These are phyloP conservation scores for Globisporangium cylindrosporum DNA, from an alignment of 352 stramenopile species.

Conservation along the genomic window DNA sequence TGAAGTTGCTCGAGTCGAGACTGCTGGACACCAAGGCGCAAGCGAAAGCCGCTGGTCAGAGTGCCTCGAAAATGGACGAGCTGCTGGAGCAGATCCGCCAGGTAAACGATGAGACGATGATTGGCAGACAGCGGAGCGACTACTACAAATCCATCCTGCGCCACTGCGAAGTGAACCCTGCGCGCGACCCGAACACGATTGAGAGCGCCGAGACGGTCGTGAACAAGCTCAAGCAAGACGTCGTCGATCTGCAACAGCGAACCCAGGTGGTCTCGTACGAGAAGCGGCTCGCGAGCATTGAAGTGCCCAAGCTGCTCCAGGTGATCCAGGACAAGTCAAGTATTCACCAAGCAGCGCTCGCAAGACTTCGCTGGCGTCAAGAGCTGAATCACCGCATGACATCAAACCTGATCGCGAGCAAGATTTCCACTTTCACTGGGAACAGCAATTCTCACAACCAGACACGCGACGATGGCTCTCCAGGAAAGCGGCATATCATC, in stretches of 20 bases:
- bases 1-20: slow-evolving; percentile 54
- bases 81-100: slow-evolving; percentile 63
- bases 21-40: slow-evolving; percentile 53
- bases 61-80: slow-evolving; percentile 50
- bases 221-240: slow-evolving; percentile 59
- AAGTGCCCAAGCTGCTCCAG: slow-evolving; percentile 63
- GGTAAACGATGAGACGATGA: slow-evolving; percentile 53
- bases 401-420: slow-evolving; percentile 10
- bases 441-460: not conserved
- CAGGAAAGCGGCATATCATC: slow-evolving; percentile 2
- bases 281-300: slow-evolving; percentile 47
- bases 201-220: slow-evolving; percentile 62
- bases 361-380: slow-evolving; percentile 61
- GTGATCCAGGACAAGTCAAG: slow-evolving; percentile 64
- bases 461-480: not conserved
- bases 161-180: slow-evolving; percentile 75
- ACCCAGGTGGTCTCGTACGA: slow-evolving; percentile 72
- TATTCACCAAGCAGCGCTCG: slow-evolving; percentile 64
- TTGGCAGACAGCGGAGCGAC: slow-evolving; percentile 65
- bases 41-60: slow-evolving; percentile 40
- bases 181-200: slow-evolving; percentile 76
- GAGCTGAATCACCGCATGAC: slow-evolving; percentile 57
- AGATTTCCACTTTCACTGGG: slow-evolving; percentile 3
- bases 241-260: slow-evolving; percentile 69
- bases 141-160: slow-evolving; percentile 81